phyloP scores from a whole-genome alignment of 139 green algal species.

The Coelastrella sp. region DNA sequence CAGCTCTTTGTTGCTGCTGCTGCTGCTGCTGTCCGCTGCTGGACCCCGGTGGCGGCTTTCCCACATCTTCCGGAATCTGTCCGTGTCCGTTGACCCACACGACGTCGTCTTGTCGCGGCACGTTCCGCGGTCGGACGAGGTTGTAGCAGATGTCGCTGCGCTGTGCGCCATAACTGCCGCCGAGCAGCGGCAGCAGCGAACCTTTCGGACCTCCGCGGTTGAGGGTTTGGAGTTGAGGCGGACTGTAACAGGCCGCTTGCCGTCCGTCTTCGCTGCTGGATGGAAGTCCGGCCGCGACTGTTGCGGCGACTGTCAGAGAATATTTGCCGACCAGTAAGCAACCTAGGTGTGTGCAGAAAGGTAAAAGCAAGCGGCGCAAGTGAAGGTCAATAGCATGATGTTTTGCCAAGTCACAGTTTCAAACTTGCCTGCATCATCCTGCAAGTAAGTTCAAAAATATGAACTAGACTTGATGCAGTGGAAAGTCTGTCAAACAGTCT shows the following conservation, averaged over 20 bases:
- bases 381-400: background rate
- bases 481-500: too few species aligned
- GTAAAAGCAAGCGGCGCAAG: background rate
- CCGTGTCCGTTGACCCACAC: slow-evolving; percentile 12
- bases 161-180: slow-evolving; percentile 23
- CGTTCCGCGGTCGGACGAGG: background rate
- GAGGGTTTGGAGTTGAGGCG: slow-evolving; percentile 6
- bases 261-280: slow-evolving; percentile 21
- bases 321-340: slow-evolving; percentile 42
- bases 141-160: slow-evolving; percentile 30
- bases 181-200: slow-evolving; percentile 34
- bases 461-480: too few species aligned
- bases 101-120: background rate
- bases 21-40: background rate
- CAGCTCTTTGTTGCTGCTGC: slow-evolving; percentile 1
- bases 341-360: background rate
- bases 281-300: background rate
- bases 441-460: too few species aligned
- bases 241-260: slow-evolving; percentile 28
- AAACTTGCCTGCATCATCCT: too few species aligned
- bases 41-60: background rate
- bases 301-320: background rate
- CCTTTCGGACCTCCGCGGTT: background rate
- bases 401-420: too few species aligned
- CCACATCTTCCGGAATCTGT: slow-evolving; percentile 22